Evolutionary conservation across 371 early-diverging fungal species (phyloP).

Genomic region (Mucor lusitanicus): DNA sequence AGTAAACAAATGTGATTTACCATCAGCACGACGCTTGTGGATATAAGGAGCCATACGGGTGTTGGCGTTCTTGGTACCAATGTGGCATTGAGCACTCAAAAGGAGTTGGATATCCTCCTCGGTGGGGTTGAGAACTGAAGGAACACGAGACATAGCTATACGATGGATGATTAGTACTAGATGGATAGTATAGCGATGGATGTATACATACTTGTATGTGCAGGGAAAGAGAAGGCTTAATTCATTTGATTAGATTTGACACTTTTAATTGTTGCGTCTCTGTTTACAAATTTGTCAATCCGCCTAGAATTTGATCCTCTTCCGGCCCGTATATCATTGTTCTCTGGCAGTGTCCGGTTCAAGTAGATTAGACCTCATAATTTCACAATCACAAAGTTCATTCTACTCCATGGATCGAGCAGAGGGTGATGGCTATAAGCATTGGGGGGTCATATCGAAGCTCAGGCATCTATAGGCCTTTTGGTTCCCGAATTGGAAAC

Average conservation of each 20-base stretch:
- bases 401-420: not conserved
- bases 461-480: not conserved
- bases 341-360: not conserved
- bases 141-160: conserved; percentile 32
- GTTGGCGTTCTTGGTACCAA: conserved; percentile 92
- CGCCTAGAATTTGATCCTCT: not conserved
- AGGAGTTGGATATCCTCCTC: conserved; percentile 92
- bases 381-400: not conserved
- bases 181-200: conserved; percentile 16
- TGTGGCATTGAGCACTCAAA: conserved; percentile 91
- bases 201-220: conserved; percentile 32
- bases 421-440: not conserved
- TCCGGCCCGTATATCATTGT: not conserved
- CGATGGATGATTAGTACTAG: conserved; percentile 18
- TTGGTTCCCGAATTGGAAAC: not conserved
- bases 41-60: conserved; percentile 91
- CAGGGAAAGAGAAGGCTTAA: conserved; percentile 34
- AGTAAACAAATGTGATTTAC: conserved; percentile 32
- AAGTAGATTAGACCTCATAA: not conserved
- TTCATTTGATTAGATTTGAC: not conserved
- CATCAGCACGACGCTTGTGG: conserved; percentile 94
- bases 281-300: not conserved
- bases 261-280: conserved; percentile 4
- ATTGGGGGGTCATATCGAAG: not conserved
- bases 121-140: conserved; percentile 65